Evolutionary conservation across 169 alveolate genomes (phyloP).

Genomic region (Toxoplasma gondii): DNA sequence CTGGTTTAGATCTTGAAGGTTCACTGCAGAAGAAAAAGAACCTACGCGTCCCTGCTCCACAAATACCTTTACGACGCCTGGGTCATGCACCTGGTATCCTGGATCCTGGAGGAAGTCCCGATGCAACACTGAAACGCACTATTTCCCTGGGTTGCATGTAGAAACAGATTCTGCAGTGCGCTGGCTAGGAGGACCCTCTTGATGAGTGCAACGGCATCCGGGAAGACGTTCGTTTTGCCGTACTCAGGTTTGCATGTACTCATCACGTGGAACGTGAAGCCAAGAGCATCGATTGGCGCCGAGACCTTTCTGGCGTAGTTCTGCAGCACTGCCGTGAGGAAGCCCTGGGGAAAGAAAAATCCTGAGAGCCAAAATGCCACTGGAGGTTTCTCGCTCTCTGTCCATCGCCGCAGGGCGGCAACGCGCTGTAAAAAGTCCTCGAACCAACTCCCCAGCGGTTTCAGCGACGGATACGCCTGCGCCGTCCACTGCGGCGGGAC

Average conservation of each 20-base stretch:
- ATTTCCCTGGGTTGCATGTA: too few relatives aligned
- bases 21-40: too few relatives aligned
- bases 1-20: too few relatives aligned
- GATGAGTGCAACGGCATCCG: too few relatives aligned
- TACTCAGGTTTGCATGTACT: background rate
- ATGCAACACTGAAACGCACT: too few relatives aligned
- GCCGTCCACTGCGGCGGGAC: constrained; percentile 83
- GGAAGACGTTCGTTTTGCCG: background rate
- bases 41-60: too few relatives aligned
- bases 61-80: too few relatives aligned
- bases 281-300: constrained; percentile 85
- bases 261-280: background rate
- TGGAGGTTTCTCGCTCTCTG: constrained; percentile 81
- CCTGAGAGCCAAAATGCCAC: constrained; percentile 87
- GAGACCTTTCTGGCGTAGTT: constrained; percentile 88
- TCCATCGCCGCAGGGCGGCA: constrained; percentile 86
- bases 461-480: constrained; percentile 90
- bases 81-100: too few relatives aligned
- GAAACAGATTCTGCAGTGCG: too few relatives aligned
- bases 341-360: constrained; percentile 89
- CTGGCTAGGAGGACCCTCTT: too few relatives aligned
- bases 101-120: too few relatives aligned
- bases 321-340: constrained; percentile 90
- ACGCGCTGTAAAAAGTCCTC: constrained; percentile 84
- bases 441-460: constrained; percentile 87